phyloP scores from a whole-genome alignment of 108 stramenopile species.

The Schizochytrium sp. region DNA sequence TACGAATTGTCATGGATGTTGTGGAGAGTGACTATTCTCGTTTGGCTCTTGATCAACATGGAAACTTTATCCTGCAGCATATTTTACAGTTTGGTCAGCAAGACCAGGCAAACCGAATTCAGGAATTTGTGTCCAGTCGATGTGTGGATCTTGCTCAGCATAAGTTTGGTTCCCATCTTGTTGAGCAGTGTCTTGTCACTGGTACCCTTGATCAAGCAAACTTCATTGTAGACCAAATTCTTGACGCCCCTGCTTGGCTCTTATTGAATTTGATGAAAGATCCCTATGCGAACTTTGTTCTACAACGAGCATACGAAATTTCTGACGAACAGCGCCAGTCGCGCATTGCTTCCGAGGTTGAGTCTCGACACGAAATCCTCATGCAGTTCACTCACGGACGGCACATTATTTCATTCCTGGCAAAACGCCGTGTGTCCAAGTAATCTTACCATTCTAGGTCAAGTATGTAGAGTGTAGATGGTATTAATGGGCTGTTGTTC shows the following conservation, averaged over 20 bases:
- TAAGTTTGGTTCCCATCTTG: slow-evolving; percentile 55
- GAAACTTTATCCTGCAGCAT: slow-evolving; percentile 54
- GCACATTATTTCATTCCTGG: slow-evolving; percentile 29
- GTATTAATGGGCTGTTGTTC: too few species aligned
- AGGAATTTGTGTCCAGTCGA: neutral
- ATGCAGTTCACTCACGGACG: slow-evolving; percentile 41
- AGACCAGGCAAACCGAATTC: slow-evolving; percentile 41
- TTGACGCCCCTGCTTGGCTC: too few species aligned
- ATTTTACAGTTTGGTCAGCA: slow-evolving; percentile 53
- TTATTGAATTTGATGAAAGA: too few species aligned
- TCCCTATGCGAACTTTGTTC: neutral
- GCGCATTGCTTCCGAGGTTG: slow-evolving; percentile 15
- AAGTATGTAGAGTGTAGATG: too few species aligned
- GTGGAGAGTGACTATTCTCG: slow-evolving; percentile 15
- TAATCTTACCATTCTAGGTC: too few species aligned
- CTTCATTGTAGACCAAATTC: neutral
- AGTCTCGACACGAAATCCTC: slow-evolving; percentile 4
- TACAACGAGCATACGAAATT: slow-evolving; percentile 44
- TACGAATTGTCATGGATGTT: neutral
- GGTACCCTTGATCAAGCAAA: neutral
- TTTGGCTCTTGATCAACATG: slow-evolving; percentile 43
- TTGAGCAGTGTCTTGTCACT: slow-evolving; percentile 25
- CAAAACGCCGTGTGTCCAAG: neutral
- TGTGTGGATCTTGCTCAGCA: slow-evolving; percentile 41
- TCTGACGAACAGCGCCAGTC: neutral